A percentile compares a stretch with the other conserved stretches of the same genome.
Conservation (phyloP, 164 flowering plant species). For the Nymphaea colorata region DNA sequence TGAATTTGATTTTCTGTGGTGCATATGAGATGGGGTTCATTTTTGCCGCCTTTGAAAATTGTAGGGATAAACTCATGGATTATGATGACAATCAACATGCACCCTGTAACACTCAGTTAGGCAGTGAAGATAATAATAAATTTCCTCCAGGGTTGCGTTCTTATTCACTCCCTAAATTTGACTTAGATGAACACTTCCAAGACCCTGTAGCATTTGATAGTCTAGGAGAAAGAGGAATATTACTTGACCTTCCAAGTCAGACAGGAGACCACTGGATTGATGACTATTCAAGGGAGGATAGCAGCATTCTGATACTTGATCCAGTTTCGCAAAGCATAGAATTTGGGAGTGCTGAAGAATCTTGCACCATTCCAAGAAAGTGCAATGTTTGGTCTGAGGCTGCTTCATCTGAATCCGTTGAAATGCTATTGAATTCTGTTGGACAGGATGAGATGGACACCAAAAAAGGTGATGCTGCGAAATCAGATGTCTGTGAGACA, state of each 20-base stretch:
- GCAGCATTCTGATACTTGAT: conserved; percentile 18
- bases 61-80: conserved; percentile 85
- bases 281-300: conserved; percentile 60
- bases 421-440: conserved; percentile 88
- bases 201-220: conserved; percentile 72
- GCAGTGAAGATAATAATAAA: conserved; percentile 59
- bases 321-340: conserved; percentile 21
- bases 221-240: conserved; percentile 77
- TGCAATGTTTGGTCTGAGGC: conserved; percentile 98
- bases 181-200: conserved; percentile 54
- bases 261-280: conserved; percentile 88
- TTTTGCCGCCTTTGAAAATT: conserved; percentile 2
- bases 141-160: conserved; percentile 56
- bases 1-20: background rate
- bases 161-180: conserved; percentile 63
- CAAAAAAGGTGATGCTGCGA: conserved; percentile 28
- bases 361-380: conserved; percentile 68
- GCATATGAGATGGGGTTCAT: background rate
- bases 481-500: conserved; percentile 35
- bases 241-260: conserved; percentile 74
- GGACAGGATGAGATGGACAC: conserved; percentile 75
- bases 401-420: conserved; percentile 93
- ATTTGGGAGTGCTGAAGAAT: conserved; percentile 55
- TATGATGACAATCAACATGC: conserved; percentile 85
- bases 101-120: conserved; percentile 68